phyloP scores from a whole-genome alignment of 192 early-diverging fungal species.

The Gamsiella multidivaricata region DNA sequence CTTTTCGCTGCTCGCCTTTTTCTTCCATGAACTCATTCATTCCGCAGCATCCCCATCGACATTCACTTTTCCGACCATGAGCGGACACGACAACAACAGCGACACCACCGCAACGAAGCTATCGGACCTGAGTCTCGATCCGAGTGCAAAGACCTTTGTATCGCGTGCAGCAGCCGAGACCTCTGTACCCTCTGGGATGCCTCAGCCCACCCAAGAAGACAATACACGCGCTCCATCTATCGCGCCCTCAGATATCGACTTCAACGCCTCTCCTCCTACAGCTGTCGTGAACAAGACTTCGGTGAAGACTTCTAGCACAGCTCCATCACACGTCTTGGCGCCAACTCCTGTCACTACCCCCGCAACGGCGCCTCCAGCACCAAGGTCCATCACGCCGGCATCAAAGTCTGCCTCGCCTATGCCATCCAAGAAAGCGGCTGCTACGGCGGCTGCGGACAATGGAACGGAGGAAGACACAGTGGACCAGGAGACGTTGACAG shows the following conservation, averaged over 20 bases:
- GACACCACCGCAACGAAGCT: constrained; percentile 39
- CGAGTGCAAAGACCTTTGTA: constrained; percentile 72
- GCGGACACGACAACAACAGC: constrained; percentile 24
- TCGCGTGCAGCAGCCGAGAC: constrained; percentile 72
- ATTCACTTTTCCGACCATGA: constrained; percentile 39
- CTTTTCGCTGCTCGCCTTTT: too few species aligned
- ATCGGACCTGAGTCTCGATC: constrained; percentile 67
- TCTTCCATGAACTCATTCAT: too few species aligned
- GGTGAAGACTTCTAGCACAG: constrained; percentile 16
- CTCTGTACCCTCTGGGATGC: constrained; percentile 76
- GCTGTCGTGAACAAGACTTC: constrained; percentile 35
- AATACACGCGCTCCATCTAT: constrained; percentile 24
- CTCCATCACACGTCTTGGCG: constrained; percentile 4
- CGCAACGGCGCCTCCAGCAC: neutral
- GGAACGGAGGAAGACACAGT: constrained; percentile 67
- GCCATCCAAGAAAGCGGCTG: constrained; percentile 13
- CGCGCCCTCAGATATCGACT: constrained; percentile 26
- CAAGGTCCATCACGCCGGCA: neutral
- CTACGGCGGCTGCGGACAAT: constrained; percentile 43
- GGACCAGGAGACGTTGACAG: constrained; percentile 66
- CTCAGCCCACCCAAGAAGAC: constrained; percentile 48
- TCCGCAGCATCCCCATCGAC: too few species aligned
- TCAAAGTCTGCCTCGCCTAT: neutral
- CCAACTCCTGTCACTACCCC: neutral
- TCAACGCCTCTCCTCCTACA: constrained; percentile 25